A percentile compares a stretch with the other conserved stretches of the same genome.
These are phyloP conservation scores for Quercus variabilis DNA, from an alignment of 306 rosid genomes.

Conservation along the genomic window DNA sequence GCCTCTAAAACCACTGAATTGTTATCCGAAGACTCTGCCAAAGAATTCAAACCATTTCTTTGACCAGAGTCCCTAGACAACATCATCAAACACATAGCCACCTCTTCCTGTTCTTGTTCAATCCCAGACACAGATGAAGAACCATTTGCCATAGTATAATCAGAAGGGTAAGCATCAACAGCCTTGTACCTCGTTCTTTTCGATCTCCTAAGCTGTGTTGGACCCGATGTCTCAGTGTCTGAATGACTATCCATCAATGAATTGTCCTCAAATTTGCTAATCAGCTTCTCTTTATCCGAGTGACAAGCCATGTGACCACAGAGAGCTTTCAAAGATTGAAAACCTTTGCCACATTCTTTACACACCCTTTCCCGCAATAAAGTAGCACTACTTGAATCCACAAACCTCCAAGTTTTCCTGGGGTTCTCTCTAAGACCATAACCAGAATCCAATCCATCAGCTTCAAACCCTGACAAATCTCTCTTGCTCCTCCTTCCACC, in stretches of 20 bases:
- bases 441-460: conserved; percentile 28
- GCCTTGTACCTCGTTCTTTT: conserved; percentile 44
- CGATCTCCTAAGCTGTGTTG: conserved; percentile 35
- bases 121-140: conserved; percentile 51
- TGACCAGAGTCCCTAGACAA: conserved; percentile 55
- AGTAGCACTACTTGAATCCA: conserved; percentile 31
- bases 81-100: conserved; percentile 71
- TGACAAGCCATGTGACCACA: conserved; percentile 92
- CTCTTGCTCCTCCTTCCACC: conserved; percentile 46
- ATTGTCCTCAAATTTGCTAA: conserved; percentile 27
- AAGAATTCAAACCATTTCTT: conserved; percentile 38
- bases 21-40: conserved; percentile 68
- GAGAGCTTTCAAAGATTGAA: conserved; percentile 70
- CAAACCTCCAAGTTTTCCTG: conserved; percentile 64
- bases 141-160: conserved; percentile 22
- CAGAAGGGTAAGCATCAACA: conserved; percentile 23
- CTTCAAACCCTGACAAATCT: conserved; percentile 44
- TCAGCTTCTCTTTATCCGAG: conserved; percentile 59
- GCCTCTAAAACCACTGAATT: conserved; percentile 58
- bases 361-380: conserved; percentile 43
- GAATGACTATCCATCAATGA: conserved; percentile 58
- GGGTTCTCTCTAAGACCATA: conserved; percentile 80
- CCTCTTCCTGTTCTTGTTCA: conserved; percentile 65
- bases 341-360: conserved; percentile 82
- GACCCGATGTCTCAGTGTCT: conserved; percentile 58